Percentiles rank a stretch among this genome's conserved stretches.
These are phyloP conservation scores for Ceratocystis colombiana DNA, from an alignment of 2,329 filamentous ascomycete genomes.

Conservation along the genomic window DNA sequence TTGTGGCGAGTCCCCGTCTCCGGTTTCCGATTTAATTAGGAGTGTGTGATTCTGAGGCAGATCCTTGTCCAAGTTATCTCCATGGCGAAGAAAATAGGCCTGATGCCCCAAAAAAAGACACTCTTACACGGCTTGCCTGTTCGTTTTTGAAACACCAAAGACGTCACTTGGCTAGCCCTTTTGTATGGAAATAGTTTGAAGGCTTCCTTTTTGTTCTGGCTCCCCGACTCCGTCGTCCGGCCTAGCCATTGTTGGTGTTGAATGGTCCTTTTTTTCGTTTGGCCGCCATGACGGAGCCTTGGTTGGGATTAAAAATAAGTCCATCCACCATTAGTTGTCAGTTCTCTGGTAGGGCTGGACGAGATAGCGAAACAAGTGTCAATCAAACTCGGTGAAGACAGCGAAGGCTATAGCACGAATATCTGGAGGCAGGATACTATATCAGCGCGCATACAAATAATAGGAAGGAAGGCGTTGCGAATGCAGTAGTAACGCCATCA, in stretches of 20 bases:
- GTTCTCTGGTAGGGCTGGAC: constrained; percentile 1
- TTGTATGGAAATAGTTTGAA: constrained; percentile 9
- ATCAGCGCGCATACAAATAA: no score
- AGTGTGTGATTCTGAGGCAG: constrained; percentile 11
- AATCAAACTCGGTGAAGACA: not conserved
- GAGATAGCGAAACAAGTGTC: not conserved
- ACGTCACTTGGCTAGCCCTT: not conserved
- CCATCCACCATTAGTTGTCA: not conserved
- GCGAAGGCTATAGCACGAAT: no score
- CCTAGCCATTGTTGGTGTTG: constrained; percentile 7
- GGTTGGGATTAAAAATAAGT: constrained; percentile 8
- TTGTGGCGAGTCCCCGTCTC: not conserved
- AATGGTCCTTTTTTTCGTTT: not conserved
- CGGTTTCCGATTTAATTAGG: constrained; percentile 13
- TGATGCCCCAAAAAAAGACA: constrained; percentile 1
- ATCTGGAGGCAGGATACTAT: no score
- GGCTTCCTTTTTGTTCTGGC: not conserved
- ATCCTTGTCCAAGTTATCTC: not conserved
- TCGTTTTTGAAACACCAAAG: constrained; percentile 15
- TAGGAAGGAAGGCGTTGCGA: no score
- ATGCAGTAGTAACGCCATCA: not conserved
- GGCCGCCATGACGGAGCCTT: not conserved
- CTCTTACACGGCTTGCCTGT: not conserved
- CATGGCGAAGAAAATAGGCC: not conserved
- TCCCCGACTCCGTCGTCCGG: not conserved